Conservation (phyloP, 2,329 filamentous ascomycete genomes). For the Phoma sp. region DNA sequence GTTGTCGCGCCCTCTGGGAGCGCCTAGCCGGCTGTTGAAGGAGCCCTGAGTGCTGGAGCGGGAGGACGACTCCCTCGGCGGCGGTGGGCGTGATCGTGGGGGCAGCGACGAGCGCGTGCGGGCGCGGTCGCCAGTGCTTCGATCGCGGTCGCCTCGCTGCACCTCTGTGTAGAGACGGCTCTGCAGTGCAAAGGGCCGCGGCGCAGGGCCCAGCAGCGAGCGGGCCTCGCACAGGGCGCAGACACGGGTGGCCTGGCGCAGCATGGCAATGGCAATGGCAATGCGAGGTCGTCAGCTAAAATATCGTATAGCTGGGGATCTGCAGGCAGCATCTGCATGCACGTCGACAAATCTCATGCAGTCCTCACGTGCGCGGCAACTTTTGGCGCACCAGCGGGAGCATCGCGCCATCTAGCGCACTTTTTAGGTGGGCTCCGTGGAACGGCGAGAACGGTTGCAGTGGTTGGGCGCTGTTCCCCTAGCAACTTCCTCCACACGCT, state of each 20-base stretch:
- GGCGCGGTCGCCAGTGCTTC: conserved; percentile 1
- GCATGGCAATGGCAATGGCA: conserved; percentile 22
- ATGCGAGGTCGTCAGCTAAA: no score
- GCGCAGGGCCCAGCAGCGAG: conserved; percentile 25
- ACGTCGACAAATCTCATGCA: not conserved
- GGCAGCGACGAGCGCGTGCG: conserved; percentile 1
- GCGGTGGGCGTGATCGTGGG: conserved; percentile 16
- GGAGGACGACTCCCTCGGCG: conserved; percentile 3
- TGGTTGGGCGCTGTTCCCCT: not conserved
- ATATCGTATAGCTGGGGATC: no score
- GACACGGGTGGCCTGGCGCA: conserved; percentile 35
- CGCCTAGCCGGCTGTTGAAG: conserved; percentile 10
- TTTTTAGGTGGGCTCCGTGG: not conserved
- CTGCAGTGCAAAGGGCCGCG: conserved; percentile 38
- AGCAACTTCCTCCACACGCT: conserved; percentile 10
- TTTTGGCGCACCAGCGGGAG: conserved; percentile 8
- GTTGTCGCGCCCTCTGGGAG: conserved; percentile 2
- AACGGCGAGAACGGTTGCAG: conserved; percentile 1
- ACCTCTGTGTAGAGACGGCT: conserved; percentile 46
- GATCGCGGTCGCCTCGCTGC: conserved; percentile 20
- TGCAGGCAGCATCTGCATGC: not conserved
- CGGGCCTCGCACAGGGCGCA: conserved; percentile 54
- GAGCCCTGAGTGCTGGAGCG: not conserved
- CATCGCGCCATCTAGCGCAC: not conserved
- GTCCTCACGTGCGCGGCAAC: conserved; percentile 11